These are phyloP conservation scores for Fusarium sp. DNA, from an alignment of 2,329 filamentous ascomycete genomes.

Conservation along the genomic window DNA sequence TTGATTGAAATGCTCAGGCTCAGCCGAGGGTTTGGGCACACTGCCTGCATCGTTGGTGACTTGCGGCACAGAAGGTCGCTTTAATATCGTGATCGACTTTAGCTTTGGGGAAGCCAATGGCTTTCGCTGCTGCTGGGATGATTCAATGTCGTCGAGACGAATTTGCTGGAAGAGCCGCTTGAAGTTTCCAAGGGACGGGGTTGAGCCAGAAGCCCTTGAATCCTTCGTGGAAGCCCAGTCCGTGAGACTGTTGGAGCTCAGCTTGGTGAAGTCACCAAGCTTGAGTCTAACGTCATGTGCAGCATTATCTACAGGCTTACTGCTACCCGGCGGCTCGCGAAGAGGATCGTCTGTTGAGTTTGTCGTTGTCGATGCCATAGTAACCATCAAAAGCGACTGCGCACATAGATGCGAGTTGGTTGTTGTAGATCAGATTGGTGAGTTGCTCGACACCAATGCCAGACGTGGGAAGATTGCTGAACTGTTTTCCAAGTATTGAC, in stretches of 20 bases:
- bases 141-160: background rate
- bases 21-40: background rate
- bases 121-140: background rate
- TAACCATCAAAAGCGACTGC: conserved; percentile 3
- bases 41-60: background rate
- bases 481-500: background rate
- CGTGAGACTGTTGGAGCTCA: conserved; percentile 4
- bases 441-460: background rate
- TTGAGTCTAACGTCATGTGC: conserved; percentile 1
- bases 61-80: background rate
- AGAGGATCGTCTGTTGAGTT: conserved; percentile 19
- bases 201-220: background rate
- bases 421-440: background rate
- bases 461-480: background rate
- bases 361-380: conserved; percentile 22
- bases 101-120: background rate
- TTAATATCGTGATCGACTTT: conserved; percentile 15
- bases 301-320: background rate
- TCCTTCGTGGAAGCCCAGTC: conserved; percentile 13
- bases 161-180: conserved; percentile 27
- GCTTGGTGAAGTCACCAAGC: conserved; percentile 26
- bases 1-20: conserved; percentile 74
- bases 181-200: conserved; percentile 27
- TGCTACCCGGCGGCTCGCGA: conserved; percentile 31
- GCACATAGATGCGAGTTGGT: conserved; percentile 14